A percentile compares a stretch with the other conserved stretches of the same genome.
Evolutionary conservation across 1,284 basidiomycete species (phyloP).

Genomic region (Paramarasmius palmivorus): DNA sequence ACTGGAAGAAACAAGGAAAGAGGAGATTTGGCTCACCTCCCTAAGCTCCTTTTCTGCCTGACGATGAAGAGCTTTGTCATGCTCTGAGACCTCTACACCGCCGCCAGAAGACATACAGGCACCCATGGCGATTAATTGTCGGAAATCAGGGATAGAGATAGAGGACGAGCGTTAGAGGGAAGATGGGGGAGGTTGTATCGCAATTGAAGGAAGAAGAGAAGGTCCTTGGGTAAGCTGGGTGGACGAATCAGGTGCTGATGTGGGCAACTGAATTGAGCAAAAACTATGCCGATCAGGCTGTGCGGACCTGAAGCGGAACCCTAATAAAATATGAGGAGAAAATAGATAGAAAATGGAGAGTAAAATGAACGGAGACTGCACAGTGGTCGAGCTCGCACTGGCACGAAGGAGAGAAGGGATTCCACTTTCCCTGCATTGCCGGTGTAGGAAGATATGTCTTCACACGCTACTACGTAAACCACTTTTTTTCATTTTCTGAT

Average conservation of each 20-base stretch:
- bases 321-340: no score
- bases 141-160: not conserved
- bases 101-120: conserved; percentile 69
- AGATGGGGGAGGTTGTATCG: not conserved
- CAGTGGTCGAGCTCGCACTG: no score
- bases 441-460: no score
- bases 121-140: conserved; percentile 54
- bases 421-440: no score
- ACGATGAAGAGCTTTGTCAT: conserved; percentile 48
- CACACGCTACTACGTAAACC: no score
- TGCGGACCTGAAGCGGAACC: no score
- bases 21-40: conserved; percentile 47
- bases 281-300: no score
- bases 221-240: not conserved
- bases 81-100: conserved; percentile 54
- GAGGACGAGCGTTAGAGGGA: not conserved
- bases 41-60: conserved; percentile 54
- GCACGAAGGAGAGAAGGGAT: no score
- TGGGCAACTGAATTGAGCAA: no score
- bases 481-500: no score
- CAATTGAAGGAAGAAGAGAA: not conserved
- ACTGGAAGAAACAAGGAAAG: not conserved
- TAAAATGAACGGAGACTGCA: no score
- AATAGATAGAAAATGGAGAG: no score
- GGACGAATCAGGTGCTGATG: not conserved